phyloP scores from a whole-genome alignment of 1,284 basidiomycete genomes.

The Marasmius tenuissimus region DNA sequence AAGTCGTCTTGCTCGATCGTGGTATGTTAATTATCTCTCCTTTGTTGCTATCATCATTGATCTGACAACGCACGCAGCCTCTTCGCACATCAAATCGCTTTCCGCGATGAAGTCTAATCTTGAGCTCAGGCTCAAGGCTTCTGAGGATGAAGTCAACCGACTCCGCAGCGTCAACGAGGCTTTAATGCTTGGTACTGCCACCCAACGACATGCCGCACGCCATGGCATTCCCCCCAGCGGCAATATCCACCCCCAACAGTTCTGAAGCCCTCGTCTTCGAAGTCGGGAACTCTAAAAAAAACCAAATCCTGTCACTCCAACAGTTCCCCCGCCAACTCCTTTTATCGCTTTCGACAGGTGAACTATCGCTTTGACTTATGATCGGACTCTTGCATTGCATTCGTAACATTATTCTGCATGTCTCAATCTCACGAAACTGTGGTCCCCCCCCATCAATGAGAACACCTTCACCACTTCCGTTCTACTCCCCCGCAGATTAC shows the following conservation, averaged over 20 bases:
- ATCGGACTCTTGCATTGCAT: slow-evolving; percentile 14
- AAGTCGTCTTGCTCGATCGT: slow-evolving; percentile 83
- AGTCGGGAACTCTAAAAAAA: slow-evolving; percentile 3
- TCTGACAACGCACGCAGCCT: slow-evolving; percentile 42
- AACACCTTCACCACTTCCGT: not conserved
- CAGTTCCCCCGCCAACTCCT: slow-evolving; percentile 18
- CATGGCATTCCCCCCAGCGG: slow-evolving; percentile 46
- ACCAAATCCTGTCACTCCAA: slow-evolving; percentile 9
- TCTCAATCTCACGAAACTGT: slow-evolving; percentile 8
- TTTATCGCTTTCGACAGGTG: slow-evolving; percentile 13
- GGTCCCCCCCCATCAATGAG: not conserved
- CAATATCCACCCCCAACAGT: slow-evolving; percentile 39
- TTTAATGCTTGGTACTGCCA: slow-evolving; percentile 78
- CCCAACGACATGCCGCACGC: slow-evolving; percentile 64
- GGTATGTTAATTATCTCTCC: slow-evolving; percentile 44
- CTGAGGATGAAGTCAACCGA: slow-evolving; percentile 73
- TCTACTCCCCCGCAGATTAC: not conserved
- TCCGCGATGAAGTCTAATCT: slow-evolving; percentile 73
- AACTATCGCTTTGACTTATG: slow-evolving; percentile 20
- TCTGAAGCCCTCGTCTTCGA: slow-evolving; percentile 40
- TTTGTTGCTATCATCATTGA: slow-evolving; percentile 5
- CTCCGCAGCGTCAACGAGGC: slow-evolving; percentile 82
- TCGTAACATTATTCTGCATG: slow-evolving; percentile 5
- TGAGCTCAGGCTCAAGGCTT: slow-evolving; percentile 70
- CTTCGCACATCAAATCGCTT: slow-evolving; percentile 77